phyloP scores from a whole-genome alignment of 306 rosid species.

The Hippophae gyantsensis region DNA sequence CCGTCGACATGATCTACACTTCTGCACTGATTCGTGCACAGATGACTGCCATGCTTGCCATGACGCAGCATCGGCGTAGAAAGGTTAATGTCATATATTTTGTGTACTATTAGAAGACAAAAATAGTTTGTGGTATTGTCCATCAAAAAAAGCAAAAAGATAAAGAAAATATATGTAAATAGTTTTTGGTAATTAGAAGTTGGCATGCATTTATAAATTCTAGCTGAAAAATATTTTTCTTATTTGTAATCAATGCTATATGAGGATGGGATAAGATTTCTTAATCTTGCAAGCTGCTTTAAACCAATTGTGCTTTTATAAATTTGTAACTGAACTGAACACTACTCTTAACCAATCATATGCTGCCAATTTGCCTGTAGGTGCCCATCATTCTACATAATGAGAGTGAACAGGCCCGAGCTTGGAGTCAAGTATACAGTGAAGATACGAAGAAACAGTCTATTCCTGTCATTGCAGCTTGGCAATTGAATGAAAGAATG shows the following conservation, averaged over 20 bases:
- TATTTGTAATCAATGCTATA: no score
- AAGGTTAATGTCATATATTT: constrained; percentile 35
- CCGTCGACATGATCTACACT: constrained; percentile 65
- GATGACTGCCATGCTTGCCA: constrained; percentile 86
- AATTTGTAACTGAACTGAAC: no score
- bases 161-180: no score
- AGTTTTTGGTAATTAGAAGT: no score
- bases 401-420: constrained; percentile 54
- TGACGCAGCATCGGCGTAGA: constrained; percentile 62
- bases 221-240: no score
- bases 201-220: no score
- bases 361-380: constrained; percentile 21
- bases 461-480: constrained; percentile 59
- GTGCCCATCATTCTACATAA: constrained; percentile 52
- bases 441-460: constrained; percentile 69
- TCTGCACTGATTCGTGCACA: constrained; percentile 79
- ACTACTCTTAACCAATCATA: no score
- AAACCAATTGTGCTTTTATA: no score
- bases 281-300: no score
- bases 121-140: no score
- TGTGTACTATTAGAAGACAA: background rate
- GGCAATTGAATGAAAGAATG: constrained; percentile 89
- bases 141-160: no score
- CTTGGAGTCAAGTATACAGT: constrained; percentile 59
- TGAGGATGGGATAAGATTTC: no score